These are phyloP conservation scores for Colletotrichum melonis DNA, from an alignment of 2,329 filamentous ascomycete genomes.

Conservation along the genomic window DNA sequence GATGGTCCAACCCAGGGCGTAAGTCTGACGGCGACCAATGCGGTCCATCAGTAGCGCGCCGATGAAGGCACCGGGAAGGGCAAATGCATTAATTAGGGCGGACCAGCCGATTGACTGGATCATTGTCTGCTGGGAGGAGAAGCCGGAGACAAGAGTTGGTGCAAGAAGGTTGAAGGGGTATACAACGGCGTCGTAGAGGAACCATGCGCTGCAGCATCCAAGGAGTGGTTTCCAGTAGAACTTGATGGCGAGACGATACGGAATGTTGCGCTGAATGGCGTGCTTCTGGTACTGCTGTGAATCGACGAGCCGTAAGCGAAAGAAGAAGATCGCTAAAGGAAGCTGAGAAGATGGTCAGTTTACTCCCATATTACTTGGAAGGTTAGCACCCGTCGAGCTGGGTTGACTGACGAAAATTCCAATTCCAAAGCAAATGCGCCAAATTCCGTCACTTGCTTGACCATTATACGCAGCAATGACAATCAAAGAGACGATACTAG, in stretches of 20 bases:
- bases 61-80: conserved; percentile 40
- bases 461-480: conserved; percentile 51
- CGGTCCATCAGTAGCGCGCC: conserved; percentile 39
- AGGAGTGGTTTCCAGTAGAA: conserved; percentile 58
- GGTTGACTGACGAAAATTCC: conserved; percentile 49
- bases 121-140: conserved; percentile 36
- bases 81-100: conserved; percentile 42
- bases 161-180: conserved; percentile 39
- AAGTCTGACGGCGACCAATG: conserved; percentile 40
- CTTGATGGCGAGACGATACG: conserved; percentile 38
- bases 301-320: conserved; percentile 63
- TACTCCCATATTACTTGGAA: too few species aligned
- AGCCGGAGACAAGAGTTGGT: conserved; percentile 37
- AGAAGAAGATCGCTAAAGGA: conserved; percentile 64
- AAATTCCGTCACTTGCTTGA: conserved; percentile 52
- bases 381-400: too few species aligned
- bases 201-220: conserved; percentile 57
- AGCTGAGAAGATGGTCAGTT: conserved; percentile 9
- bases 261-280: conserved; percentile 41
- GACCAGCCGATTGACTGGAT: conserved; percentile 42
- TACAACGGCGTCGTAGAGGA: conserved; percentile 42
- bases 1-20: conserved; percentile 38
- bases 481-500: conserved; percentile 56
- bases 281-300: conserved; percentile 53
- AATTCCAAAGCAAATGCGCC: conserved; percentile 55